Base-by-base conservation (phyloP, 495 filamentous ascomycete genomes). In the Neurospora sp. region DNA sequence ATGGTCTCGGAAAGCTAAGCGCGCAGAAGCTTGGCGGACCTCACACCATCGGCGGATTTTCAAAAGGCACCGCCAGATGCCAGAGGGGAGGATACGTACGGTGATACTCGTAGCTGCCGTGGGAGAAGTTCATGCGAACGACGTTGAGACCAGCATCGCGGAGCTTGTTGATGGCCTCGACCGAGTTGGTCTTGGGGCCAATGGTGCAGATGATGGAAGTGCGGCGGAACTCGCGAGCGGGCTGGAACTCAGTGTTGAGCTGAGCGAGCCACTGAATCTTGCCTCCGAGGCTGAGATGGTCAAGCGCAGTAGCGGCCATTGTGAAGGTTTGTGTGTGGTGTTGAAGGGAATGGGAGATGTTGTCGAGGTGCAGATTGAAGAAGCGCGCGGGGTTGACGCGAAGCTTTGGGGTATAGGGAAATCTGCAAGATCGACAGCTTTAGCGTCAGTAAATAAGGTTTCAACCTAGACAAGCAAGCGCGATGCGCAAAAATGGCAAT, bases 121-220 rank as follows among this genome's bases (percentile, higher is more conserved):
- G 96, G 76, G 95, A 98, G 83, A 98, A 99, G 90, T 99, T 99
- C 94, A 97, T 83, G 82, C 96, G 96, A 75, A 98, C 96, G 75
- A 99, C 94, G 83, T 98, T 98, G 75, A 98, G 90, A 82, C 96
- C 96, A 75, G 90, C 91, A 78, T 86, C 90, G 81, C 94, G 93
- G 77, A 99, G 91, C 81, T 90, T 86, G 83, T 98, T 97, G 85
- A 99, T 96, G 80, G 92, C 94, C 87, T 97, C 92, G 66, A 93
- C 92, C 62, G 94, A 97, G 87, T 99, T 99, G 71, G 96, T 98
- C 92, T 99, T 99, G 77, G 96, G 96, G 70, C 96, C 96, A 83
- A 99, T 99, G 80, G 96, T 99, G 84, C 96, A 92, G 83, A 99
- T 97, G 87, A 99, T 99, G 75, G 95, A 97, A 71, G 96, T 97